Conservation (phyloP, 1,284 basidiomycete genomes). For the Neolentinus lepideus region DNA sequence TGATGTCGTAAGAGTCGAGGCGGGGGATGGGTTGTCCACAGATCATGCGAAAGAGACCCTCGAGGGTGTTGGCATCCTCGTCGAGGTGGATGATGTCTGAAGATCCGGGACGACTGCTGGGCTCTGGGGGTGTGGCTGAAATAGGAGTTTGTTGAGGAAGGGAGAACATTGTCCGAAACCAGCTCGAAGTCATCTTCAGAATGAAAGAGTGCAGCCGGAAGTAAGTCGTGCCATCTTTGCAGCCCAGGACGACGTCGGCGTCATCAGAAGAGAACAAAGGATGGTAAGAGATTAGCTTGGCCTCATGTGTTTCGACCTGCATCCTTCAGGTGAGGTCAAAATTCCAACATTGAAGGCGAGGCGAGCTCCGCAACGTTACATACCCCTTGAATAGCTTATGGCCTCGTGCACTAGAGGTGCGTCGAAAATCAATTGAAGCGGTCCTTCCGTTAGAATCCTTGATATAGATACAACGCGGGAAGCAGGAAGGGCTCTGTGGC, state of each 20-base stretch:
- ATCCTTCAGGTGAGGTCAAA: not conserved
- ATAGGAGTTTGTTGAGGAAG: constrained; percentile 34
- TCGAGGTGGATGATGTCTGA: constrained; percentile 43
- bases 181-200: constrained; percentile 55
- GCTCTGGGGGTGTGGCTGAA: not conserved
- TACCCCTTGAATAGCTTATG: too few species aligned
- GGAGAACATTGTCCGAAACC: constrained; percentile 54
- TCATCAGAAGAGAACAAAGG: constrained; percentile 39
- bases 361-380: too few species aligned
- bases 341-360: too few species aligned
- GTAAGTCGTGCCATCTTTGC: constrained; percentile 32
- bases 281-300: constrained; percentile 22
- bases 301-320: not conserved
- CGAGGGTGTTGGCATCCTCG: constrained; percentile 46
- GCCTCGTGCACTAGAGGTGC: too few species aligned
- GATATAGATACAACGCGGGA: too few species aligned
- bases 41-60: constrained; percentile 50
- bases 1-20: constrained; percentile 40
- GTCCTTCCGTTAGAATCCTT: too few species aligned
- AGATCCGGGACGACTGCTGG: constrained; percentile 2
- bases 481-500: too few species aligned
- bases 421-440: too few species aligned
- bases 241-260: constrained; percentile 40
- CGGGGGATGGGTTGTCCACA: constrained; percentile 46
- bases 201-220: constrained; percentile 54